Percentiles rank a stretch among this genome's conserved stretches.
phyloP scores from a whole-genome alignment of 768 basidiomycete genomes.

The Mycena belliarum region DNA sequence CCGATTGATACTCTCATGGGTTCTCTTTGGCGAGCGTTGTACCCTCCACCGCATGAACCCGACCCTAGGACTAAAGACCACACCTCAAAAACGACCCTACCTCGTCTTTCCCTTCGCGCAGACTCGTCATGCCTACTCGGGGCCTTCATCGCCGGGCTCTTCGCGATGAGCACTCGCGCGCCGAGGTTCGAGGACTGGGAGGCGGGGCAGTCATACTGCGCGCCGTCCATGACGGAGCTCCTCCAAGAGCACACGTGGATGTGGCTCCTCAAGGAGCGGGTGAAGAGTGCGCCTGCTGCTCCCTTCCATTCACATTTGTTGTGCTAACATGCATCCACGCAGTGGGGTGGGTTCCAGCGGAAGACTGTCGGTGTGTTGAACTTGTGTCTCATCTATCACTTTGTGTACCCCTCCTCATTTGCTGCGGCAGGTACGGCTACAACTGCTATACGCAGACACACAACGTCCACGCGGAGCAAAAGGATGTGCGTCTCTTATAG shows the following conservation, averaged over 20 bases:
- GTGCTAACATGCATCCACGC: not conserved
- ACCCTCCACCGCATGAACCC: no score
- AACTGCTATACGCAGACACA: constrained; percentile 13
- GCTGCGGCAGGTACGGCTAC: constrained; percentile 12
- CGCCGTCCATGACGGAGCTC: constrained; percentile 4
- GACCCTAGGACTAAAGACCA: no score
- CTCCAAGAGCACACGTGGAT: constrained; percentile 11
- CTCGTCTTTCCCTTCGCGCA: not conserved
- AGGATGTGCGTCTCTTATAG: constrained; percentile 14
- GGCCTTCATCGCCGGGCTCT: not conserved
- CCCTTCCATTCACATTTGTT: no score
- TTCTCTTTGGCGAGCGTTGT: no score
- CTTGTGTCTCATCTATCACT: not conserved
- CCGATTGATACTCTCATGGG: no score
- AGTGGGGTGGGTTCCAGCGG: constrained; percentile 12
- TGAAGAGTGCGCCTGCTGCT: not conserved
- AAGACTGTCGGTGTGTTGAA: constrained; percentile 20
- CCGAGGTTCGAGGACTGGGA: not conserved
- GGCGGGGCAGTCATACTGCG: constrained; percentile 1
- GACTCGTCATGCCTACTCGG: not conserved
- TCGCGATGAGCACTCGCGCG: not conserved
- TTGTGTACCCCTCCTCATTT: no score
- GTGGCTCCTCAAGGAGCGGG: constrained; percentile 4
- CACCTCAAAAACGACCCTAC: not conserved
- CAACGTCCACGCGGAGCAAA: not conserved